Evolutionary conservation across 2,329 filamentous ascomycete genomes (phyloP).

Genomic region (Aspergillus hiratsukae): DNA sequence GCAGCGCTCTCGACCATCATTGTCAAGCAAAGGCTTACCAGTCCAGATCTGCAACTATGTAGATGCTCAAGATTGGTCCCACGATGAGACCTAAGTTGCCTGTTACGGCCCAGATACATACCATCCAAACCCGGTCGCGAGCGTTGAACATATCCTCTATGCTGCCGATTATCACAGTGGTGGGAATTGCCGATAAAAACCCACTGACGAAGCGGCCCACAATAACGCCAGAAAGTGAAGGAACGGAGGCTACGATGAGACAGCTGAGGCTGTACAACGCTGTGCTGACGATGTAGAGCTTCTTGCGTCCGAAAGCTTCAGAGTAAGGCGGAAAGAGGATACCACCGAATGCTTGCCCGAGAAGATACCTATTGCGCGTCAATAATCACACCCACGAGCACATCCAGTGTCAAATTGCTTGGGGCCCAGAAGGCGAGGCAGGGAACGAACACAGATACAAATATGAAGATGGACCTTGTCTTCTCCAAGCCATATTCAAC

Average conservation of each 20-base stretch:
- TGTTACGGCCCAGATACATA: conserved; percentile 43
- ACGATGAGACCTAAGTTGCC: conserved; percentile 42
- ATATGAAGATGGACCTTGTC: conserved; percentile 28
- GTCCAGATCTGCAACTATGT: conserved; percentile 33
- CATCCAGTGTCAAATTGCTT: neutral
- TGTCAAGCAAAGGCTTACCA: conserved; percentile 28
- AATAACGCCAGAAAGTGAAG: conserved; percentile 34
- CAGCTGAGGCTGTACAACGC: conserved; percentile 27
- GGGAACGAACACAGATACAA: conserved; percentile 19
- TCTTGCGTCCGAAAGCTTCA: conserved; percentile 37
- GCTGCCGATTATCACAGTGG: conserved; percentile 45
- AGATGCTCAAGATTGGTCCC: conserved; percentile 44
- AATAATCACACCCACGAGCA: neutral
- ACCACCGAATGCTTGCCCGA: conserved; percentile 31
- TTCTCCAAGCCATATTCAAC: conserved; percentile 22
- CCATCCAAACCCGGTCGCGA: conserved; percentile 43
- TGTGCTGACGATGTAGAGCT: conserved; percentile 30
- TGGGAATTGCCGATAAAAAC: conserved; percentile 45
- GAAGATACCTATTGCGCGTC: conserved; percentile 24
- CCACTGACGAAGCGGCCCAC: conserved; percentile 44
- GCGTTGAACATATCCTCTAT: conserved; percentile 50
- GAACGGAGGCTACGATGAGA: conserved; percentile 37
- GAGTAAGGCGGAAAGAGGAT: conserved; percentile 35
- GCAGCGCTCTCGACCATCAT: neutral
- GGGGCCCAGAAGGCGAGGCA: neutral